Base-by-base conservation (phyloP, 495 filamentous ascomycete species). In the Amorphotheca resinae region DNA sequence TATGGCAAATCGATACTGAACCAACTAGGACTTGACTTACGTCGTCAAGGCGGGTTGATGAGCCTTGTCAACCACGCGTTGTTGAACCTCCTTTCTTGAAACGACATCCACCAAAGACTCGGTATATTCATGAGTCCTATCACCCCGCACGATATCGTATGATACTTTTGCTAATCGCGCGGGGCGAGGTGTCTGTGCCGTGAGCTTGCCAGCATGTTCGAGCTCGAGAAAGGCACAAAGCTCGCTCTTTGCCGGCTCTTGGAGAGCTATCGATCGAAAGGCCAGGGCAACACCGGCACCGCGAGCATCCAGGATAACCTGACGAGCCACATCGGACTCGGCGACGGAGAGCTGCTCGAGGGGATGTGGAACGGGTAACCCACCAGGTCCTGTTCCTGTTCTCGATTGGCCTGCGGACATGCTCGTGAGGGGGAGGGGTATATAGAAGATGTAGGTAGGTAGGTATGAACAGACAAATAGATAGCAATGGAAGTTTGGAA, bases 21-120 rank as follows among this genome's bases (percentile, higher is more conserved):
- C 32, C 36, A 12, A 22, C 32, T 28, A 30, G 32, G 33, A 37
- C 33, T 22, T 33, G 18, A 61, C 69, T 39, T 65, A 79, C 69
- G 73, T 45, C 15, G 72, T 80, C 48, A 82, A 64, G 35, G 66
- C 67, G 15, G 79, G 72, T 59, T 83, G 78, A 37, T 69, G 70
- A 40, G 73, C 59, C 39, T 73, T 69, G 23, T 70, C 69, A 23
- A 84, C 68, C 2, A 76, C 53, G 12, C 66, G 63, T 49, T 72
- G 72, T 25, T 63, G 60, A 7, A 74, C 55, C 11, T 73, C 63
- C 46, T 64, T 58, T 1, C 61, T 62, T 17, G 56, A 51, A 3
- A 58, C 65, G 21, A 84, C 47, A 52, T 84, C 77, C 9, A 85
- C 69, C 31, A 80, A 55, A 0, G 77, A 73, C 53, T 84, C 77